Conservation (phyloP, 1,284 basidiomycete species). For the Trichosporon sp. region DNA sequence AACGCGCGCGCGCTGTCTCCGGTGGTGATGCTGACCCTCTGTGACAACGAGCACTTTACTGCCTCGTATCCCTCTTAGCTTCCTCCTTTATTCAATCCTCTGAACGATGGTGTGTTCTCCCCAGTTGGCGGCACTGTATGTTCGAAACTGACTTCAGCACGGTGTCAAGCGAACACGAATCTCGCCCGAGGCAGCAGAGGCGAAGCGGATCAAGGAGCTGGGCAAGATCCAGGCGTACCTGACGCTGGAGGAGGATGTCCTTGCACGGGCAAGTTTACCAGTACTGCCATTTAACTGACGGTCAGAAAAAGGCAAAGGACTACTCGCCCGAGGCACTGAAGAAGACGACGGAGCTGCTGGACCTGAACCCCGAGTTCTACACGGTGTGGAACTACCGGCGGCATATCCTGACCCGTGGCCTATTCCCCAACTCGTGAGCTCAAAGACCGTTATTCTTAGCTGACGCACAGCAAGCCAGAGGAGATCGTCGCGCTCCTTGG, state of each 20-base stretch:
- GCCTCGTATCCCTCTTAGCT: too few species aligned
- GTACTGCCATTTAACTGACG: not conserved
- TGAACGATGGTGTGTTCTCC: slow-evolving; percentile 8
- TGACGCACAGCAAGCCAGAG: slow-evolving; percentile 42
- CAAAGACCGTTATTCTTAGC: not conserved
- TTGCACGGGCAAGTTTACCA: slow-evolving; percentile 56
- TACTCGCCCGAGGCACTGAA: slow-evolving; percentile 64
- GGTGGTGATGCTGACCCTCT: too few species aligned
- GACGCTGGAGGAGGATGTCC: slow-evolving; percentile 59
- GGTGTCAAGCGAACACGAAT: slow-evolving; percentile 66
- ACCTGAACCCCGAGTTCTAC: slow-evolving; percentile 82
- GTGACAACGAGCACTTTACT: not conserved
- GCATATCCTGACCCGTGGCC: slow-evolving; percentile 64
- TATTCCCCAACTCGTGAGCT: slow-evolving; percentile 62
- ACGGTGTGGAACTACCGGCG: slow-evolving; percentile 89
- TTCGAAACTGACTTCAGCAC: slow-evolving; percentile 52
- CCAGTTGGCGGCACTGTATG: not conserved
- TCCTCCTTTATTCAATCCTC: not conserved
- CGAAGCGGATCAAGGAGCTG: slow-evolving; percentile 63
- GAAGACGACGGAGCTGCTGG: slow-evolving; percentile 68
- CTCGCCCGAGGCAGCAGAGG: slow-evolving; percentile 59
- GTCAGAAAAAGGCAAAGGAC: slow-evolving; percentile 62
- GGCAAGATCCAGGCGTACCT: slow-evolving; percentile 70
- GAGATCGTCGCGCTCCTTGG: slow-evolving; percentile 61
- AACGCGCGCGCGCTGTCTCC: not conserved